phyloP scores from a whole-genome alignment of 176 grass and related monocot genomes.

The Triticum dicoccoides region DNA sequence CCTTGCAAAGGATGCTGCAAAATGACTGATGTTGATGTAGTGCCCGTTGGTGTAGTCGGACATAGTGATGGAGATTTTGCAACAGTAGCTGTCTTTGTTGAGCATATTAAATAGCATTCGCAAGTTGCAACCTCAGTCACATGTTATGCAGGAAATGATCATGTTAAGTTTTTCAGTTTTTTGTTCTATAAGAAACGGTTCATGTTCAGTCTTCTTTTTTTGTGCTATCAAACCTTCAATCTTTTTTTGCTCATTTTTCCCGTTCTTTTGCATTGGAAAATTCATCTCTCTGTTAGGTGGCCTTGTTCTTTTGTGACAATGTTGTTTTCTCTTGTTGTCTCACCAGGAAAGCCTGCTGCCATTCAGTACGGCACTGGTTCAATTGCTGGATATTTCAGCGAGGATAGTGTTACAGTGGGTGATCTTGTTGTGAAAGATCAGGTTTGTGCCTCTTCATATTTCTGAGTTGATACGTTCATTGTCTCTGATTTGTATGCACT shows the following conservation, averaged over 20 bases:
- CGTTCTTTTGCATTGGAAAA: neutral
- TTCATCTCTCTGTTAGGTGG: neutral
- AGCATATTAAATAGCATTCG: neutral
- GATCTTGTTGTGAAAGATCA: slow-evolving; percentile 71
- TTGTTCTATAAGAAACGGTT: too few relatives aligned
- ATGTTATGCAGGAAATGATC: too few relatives aligned
- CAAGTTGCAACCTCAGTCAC: neutral
- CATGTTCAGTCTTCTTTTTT: too few relatives aligned
- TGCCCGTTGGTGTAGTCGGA: neutral
- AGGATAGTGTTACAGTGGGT: slow-evolving; percentile 71
- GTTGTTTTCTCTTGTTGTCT: slow-evolving; percentile 29
- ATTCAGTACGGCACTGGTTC: slow-evolving; percentile 91
- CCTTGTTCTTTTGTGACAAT: neutral
- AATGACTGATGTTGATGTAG: slow-evolving; percentile 20
- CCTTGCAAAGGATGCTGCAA: slow-evolving; percentile 3
- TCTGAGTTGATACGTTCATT: neutral
- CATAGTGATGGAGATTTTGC: neutral
- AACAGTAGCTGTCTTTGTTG: neutral
- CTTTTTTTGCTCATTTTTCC: neutral
- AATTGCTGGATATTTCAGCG: slow-evolving; percentile 83
- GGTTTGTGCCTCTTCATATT: slow-evolving; percentile 33
- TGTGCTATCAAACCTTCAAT: too few relatives aligned
- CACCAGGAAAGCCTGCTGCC: slow-evolving; percentile 67
- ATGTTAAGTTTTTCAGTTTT: too few relatives aligned
- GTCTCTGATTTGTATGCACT: neutral